Percentiles rank a stretch among this genome's conserved stretches.
Conservation (phyloP, 2,329 filamentous ascomycete genomes). For the Hypoxylon rubiginosum region DNA sequence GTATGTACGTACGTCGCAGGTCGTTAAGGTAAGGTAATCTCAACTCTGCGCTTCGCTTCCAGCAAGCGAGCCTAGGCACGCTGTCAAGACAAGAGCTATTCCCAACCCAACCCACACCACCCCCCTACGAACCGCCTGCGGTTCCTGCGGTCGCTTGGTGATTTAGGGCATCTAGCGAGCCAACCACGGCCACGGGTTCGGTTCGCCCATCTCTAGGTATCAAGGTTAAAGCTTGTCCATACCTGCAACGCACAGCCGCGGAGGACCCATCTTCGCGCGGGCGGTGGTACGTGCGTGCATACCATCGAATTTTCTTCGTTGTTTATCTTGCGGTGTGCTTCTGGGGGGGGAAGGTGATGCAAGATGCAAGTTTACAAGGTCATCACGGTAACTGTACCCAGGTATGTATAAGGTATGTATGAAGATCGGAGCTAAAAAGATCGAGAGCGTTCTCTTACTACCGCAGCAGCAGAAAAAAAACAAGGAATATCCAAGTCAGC, state of each 20-base stretch:
- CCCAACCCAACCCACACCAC: neutral
- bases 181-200: constrained; percentile 34
- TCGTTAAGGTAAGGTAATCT: constrained; percentile 36
- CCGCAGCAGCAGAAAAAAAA: neutral
- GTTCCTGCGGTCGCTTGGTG: constrained; percentile 22
- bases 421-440: constrained; percentile 41
- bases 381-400: constrained; percentile 36
- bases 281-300: constrained; percentile 27
- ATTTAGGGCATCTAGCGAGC: constrained; percentile 29
- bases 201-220: constrained; percentile 21
- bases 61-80: constrained; percentile 26
- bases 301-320: constrained; percentile 2
- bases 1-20: constrained; percentile 22
- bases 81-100: constrained; percentile 2
- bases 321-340: constrained; percentile 40
- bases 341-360: constrained; percentile 24
- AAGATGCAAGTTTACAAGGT: constrained; percentile 38
- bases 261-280: constrained; percentile 7
- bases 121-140: constrained; percentile 1
- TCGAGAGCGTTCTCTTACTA: constrained; percentile 18
- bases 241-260: constrained; percentile 15
- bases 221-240: constrained; percentile 35
- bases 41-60: constrained; percentile 25
- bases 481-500: constrained; percentile 39
- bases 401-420: constrained; percentile 20